phyloP scores from a whole-genome alignment of 1,284 basidiomycete species.

The Rhodotorula sp. region DNA sequence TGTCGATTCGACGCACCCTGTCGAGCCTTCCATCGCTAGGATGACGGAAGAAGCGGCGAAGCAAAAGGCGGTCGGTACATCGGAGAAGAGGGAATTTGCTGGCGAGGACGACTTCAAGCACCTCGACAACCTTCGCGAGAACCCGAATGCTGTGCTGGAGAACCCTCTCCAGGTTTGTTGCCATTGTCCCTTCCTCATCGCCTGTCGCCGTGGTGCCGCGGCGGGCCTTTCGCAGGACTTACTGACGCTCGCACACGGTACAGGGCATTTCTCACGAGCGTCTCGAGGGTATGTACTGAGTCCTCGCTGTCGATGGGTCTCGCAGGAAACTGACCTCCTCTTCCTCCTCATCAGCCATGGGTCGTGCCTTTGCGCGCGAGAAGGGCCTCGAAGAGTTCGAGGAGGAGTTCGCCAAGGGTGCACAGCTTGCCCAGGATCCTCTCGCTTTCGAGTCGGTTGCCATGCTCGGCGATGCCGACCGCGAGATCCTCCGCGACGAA shows the following conservation, averaged over 20 bases:
- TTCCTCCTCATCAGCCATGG: slow-evolving; percentile 28
- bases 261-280: slow-evolving; percentile 40
- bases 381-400: slow-evolving; percentile 34
- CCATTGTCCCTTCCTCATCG: neutral
- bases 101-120: slow-evolving; percentile 14
- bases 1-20: slow-evolving; percentile 8
- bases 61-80: slow-evolving; percentile 13
- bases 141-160: slow-evolving; percentile 14
- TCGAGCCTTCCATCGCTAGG: slow-evolving; percentile 14
- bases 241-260: neutral
- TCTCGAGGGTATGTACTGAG: slow-evolving; percentile 21
- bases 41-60: slow-evolving; percentile 11
- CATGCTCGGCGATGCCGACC: slow-evolving; percentile 46
- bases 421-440: slow-evolving; percentile 36
- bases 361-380: slow-evolving; percentile 36
- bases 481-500: slow-evolving; percentile 43
- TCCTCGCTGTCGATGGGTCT: neutral
- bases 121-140: slow-evolving; percentile 3
- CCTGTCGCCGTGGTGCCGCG: neutral
- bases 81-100: slow-evolving; percentile 30
- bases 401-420: slow-evolving; percentile 30
- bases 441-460: slow-evolving; percentile 42
- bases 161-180: slow-evolving; percentile 36
- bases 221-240: neutral
- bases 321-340: neutral